Evolutionary conservation across 805 yeast genomes (phyloP), one percentile per base, ranked within the genome.

Genomic region (Yamadazyma insecticola): DNA sequence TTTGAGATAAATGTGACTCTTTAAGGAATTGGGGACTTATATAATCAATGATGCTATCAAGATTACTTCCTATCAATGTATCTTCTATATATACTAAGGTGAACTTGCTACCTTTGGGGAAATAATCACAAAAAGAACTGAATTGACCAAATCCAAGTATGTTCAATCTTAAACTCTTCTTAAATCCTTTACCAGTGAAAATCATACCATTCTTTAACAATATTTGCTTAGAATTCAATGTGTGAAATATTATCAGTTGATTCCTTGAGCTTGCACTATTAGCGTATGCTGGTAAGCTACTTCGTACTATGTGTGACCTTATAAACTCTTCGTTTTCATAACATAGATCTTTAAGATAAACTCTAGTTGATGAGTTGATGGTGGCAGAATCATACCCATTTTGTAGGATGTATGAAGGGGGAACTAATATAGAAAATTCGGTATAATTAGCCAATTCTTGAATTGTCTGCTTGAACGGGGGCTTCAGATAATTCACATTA

Each of bases 361-460:
- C 32, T 7, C 65, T 53, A 16, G 38, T 36, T 8, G 47, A 33
- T 3, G 51, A 32, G 14, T 29, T 36, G 14, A 43, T 40, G 3
- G 51, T 36, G 5, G 47, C 33, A 11, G 61, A 55, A 36, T 64
- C 68, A 23, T 44, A 45, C 28, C 44, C 42, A 14, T 55, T 50
- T 22, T 55, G 51, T 10, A 82, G 57, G 2, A 70, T 53, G 16
- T 55, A 48, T 1, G 81, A 57, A 4, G 76, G 74, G 0, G 95
- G 95, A 1, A 81, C 76, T n/a, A 84, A 49, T 10, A 84, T 49
- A 2, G 77, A 64, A 48, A 68, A 77, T n/a, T 70, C 71, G 13
- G 63, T 65, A 22, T 80, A 74, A 38, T 53, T 55, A 2, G 63
- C 44, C 15, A 81, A 45, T 29, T 53, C 65, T 4, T 55, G 48